Base-by-base conservation (phyloP, 768 basidiomycete species). In the Pisolithus albus region DNA sequence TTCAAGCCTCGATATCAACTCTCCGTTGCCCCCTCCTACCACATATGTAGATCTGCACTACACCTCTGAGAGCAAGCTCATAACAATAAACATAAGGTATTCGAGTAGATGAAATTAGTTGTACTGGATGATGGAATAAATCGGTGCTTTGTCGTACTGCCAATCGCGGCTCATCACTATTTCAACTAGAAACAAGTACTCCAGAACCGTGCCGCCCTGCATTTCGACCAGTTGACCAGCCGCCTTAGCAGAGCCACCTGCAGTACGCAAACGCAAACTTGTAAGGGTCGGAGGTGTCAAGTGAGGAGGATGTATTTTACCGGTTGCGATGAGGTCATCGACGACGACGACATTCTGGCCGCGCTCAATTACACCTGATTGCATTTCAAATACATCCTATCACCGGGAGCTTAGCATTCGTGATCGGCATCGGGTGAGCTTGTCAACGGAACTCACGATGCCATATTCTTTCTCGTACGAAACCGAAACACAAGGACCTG, bases 341-440 rank as follows among this genome's bases (percentile, higher is more conserved):
- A 99, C 75, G 41, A 99, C 75, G 43, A 99, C 67, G 19, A 93
- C 91, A 53, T 73, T 86, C 64, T 93, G 85, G 26, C 92, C 92
- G 5, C 84, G 77, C 58, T 79, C 70, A 63, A 99, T 89, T 9
- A 87, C 84, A 48, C 84, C 89, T 18, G 80, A 76, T 70, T 98
- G 96, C 81, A 98, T 93, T 70, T 98, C 92, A 60, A 98, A 96
- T n/a, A 79, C 73, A 63, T 98, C 95, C 91, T 93, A 52, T n/a
- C 13, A 21, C 52, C 15, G 10, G 21, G 21, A 15, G 9, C 47
- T 42, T 30, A 3, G 11, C 4, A 4, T 21, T 8, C 46, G 61
- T 18, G 54, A 34, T 13, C n/a, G 50, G 16, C 51, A 13, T 38
- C 42, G 15, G 40, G 21, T 23, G 21, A 32, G 19, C 26, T 26